Evolutionary conservation across 2,329 filamentous ascomycete species (phyloP).

Genomic region (Bipolaris bicolor): DNA sequence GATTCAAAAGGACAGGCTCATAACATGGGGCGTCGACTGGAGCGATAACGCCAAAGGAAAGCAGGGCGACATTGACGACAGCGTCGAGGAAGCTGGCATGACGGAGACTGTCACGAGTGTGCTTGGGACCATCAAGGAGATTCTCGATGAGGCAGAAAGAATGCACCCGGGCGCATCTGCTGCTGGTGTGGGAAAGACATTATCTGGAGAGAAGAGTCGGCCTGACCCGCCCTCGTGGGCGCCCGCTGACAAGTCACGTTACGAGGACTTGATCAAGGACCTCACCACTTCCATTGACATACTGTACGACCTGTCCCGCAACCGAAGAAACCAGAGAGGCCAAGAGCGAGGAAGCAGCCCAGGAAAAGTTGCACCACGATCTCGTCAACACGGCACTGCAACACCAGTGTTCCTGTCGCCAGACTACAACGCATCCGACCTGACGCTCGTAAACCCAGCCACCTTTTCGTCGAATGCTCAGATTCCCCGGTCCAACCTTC

Average conservation of each 20-base stretch:
- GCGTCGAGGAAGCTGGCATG: slow-evolving; percentile 69
- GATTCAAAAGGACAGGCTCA: slow-evolving; percentile 79
- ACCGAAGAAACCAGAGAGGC: slow-evolving; percentile 56
- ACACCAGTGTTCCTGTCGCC: slow-evolving; percentile 39
- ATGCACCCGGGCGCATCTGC: slow-evolving; percentile 63
- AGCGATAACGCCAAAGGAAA: slow-evolving; percentile 66
- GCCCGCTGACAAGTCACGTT: slow-evolving; percentile 74
- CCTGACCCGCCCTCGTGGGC: slow-evolving; percentile 46
- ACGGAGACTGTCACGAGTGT: slow-evolving; percentile 80
- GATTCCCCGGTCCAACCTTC: slow-evolving; percentile 40
- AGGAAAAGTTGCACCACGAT: slow-evolving; percentile 29
- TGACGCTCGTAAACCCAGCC: slow-evolving; percentile 53
- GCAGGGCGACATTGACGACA: slow-evolving; percentile 74
- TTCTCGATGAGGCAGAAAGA: slow-evolving; percentile 75
- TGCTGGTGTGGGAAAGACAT: slow-evolving; percentile 39
- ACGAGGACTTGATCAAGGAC: slow-evolving; percentile 75
- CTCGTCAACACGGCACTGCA: slow-evolving; percentile 21
- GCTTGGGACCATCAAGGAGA: slow-evolving; percentile 80
- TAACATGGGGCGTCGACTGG: slow-evolving; percentile 83
- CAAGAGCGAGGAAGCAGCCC: slow-evolving; percentile 24
- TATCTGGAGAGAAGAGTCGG: slow-evolving; percentile 47
- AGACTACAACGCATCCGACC: slow-evolving; percentile 50
- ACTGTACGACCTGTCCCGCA: slow-evolving; percentile 75
- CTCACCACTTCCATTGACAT: slow-evolving; percentile 80
- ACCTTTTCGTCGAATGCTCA: slow-evolving; percentile 38